Evolutionary conservation across 495 filamentous ascomycete genomes (phyloP), one percentile per base, ranked within the genome.

Genomic region (Penicillium bialowiezense): DNA sequence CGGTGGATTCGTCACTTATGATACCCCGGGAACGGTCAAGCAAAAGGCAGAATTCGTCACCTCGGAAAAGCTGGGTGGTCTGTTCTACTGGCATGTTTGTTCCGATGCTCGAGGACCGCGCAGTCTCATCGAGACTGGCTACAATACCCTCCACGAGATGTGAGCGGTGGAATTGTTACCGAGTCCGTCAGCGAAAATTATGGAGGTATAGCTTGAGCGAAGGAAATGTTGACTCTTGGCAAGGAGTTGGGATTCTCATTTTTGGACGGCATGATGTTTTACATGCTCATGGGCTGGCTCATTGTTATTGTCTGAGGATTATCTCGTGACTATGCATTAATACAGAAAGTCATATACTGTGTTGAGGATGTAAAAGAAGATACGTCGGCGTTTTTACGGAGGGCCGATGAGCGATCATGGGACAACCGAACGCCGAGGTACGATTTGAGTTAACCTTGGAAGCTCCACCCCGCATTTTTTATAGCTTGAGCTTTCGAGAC

Each of bases 41-140:
- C 80, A 86, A 65, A 96, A 96, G 67, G 90, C 88, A 2, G 68
- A 77, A n/a, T 93, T 84, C 59, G 91, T 84, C 61, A 90, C 82
- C 54, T 77, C 86, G 51, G 82, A 83, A 50, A 80, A 82, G 18
- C 77, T 96, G 0, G 91, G 86, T 13, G 91, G 91, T 0, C 68
- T 96, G 29, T 96, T 95, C 63, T 96, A 91, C 67, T 96, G 90
- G 91, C 87, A 87, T 44, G 90, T 89, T n/a, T 86, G 86, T 15
- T 87, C 81, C 2, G 91, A 96, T 68, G 77, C 78, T 4, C 78
- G 77, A 52, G 82, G 77, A 36, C 71, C 79, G 31, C 71, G 85
- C 51, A 93, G 89, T 66, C 64, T 96, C 58, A 79, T 95, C 39
- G 80, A 86, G 36, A 80, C 86, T 3, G 87, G 87, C 19, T 91